A percentile compares a stretch with the other conserved stretches of the same genome.
These are phyloP conservation scores for Penicillium corylophilum DNA, from an alignment of 2,329 filamentous ascomycete species.

Conservation along the genomic window DNA sequence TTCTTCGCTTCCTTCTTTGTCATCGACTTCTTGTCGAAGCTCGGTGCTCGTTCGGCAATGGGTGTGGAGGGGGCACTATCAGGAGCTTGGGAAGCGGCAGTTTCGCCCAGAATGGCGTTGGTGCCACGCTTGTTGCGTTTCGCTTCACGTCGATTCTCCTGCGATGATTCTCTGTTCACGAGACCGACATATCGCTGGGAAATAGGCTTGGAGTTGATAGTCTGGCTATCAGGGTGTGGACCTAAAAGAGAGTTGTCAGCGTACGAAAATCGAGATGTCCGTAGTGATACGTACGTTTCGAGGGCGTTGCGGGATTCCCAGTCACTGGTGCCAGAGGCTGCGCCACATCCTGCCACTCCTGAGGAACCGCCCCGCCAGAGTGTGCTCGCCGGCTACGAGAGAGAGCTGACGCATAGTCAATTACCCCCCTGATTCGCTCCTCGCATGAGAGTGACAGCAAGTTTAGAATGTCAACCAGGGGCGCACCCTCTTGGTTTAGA, in stretches of 20 bases:
- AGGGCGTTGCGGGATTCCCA: conserved; percentile 37
- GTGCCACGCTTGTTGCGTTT: conserved; percentile 65
- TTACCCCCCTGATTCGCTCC: conserved; percentile 69
- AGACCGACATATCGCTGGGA: conserved; percentile 59
- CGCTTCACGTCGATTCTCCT: conserved; percentile 69
- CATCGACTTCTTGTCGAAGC: conserved; percentile 64
- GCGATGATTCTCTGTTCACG: conserved; percentile 65
- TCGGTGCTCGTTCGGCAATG: conserved; percentile 54
- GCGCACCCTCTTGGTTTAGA: conserved; percentile 65
- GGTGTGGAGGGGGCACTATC: conserved; percentile 58
- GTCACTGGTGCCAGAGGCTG: conserved; percentile 33
- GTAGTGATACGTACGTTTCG: conserved; percentile 40
- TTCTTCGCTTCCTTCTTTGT: conserved; percentile 88
- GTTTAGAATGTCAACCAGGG: conserved; percentile 77
- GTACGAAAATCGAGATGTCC: not conserved
- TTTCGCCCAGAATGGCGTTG: conserved; percentile 54
- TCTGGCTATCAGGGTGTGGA: conserved; percentile 38
- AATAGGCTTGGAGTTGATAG: conserved; percentile 45
- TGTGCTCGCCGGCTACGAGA: conserved; percentile 71
- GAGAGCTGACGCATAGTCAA: conserved; percentile 74
- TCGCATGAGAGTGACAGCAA: conserved; percentile 80
- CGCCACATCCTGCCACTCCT: conserved; percentile 73
- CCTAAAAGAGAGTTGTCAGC: conserved; percentile 26
- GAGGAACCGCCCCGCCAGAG: conserved; percentile 75
- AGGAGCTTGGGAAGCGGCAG: conserved; percentile 53